A percentile compares a stretch with the other conserved stretches of the same genome.
Conservation (phyloP, 1,139 yeast species). For the Scheffersomyces cryptocercus region DNA sequence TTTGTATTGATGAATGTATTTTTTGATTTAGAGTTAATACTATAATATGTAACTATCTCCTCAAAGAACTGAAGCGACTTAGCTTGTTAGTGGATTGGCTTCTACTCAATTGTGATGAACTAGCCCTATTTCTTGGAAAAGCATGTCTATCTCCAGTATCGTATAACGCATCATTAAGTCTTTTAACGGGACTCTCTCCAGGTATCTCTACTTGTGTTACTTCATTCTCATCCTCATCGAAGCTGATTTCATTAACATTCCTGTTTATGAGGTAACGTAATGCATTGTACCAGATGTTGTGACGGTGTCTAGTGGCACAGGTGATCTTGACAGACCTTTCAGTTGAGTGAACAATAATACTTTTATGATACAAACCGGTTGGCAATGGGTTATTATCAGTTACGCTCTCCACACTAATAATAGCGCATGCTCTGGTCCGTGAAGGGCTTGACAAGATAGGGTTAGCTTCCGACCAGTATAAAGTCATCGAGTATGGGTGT, state of each 20-base stretch:
- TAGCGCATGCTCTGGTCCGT: conserved; percentile 79
- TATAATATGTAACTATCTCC: too few species aligned
- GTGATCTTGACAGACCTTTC: conserved; percentile 74
- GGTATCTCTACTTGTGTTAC: too few species aligned
- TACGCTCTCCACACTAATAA: conserved; percentile 74
- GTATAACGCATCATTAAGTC: conserved; percentile 10
- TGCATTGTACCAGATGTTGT: conserved; percentile 90
- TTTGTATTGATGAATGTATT: too few species aligned
- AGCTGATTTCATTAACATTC: conserved; percentile 59
- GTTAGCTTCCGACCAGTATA: conserved; percentile 85
- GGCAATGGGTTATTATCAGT: conserved; percentile 88
- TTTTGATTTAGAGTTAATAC: too few species aligned
- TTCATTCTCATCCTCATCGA: conserved; percentile 28
- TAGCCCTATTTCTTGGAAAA: conserved; percentile 29
- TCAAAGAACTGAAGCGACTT: conserved; percentile 8
- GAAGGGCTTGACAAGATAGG: conserved; percentile 77
- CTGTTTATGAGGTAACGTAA: conserved; percentile 74
- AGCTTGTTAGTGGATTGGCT: conserved; percentile 19
- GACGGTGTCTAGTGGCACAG: conserved; percentile 85
- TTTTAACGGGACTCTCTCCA: conserved; percentile 5
- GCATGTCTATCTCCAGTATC: conserved; percentile 33
- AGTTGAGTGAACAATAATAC: conserved; percentile 74
- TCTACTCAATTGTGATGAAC: conserved; percentile 15
- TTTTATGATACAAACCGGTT: conserved; percentile 84
- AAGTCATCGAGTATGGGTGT: conserved; percentile 87